Percentiles rank a stretch among this genome's conserved stretches.
Evolutionary conservation across 305 asterid species (phyloP).

Genomic region (Caryopteris hybrid): DNA sequence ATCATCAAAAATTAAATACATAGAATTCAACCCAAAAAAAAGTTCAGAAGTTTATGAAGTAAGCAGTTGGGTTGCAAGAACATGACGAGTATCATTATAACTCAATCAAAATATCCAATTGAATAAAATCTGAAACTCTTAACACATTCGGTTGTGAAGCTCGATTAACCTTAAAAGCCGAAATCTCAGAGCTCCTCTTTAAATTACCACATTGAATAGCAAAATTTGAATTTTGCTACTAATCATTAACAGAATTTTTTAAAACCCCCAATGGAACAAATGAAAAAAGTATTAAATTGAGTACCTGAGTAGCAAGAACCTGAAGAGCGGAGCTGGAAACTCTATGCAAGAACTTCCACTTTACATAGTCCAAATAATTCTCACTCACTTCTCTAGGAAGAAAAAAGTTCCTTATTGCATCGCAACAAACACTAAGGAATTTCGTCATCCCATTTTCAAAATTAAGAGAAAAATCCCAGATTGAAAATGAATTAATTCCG

Average conservation of each 20-base stretch:
- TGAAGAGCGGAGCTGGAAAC: conserved; percentile 92
- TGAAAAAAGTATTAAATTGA: background rate
- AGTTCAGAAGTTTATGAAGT: background rate
- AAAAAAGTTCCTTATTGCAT: conserved; percentile 55
- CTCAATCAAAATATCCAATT: background rate
- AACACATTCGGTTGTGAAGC: background rate
- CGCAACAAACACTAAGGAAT: conserved; percentile 37
- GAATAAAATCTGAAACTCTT: background rate
- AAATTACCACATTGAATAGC: background rate
- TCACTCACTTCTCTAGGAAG: conserved; percentile 65
- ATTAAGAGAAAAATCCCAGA: conserved; percentile 39
- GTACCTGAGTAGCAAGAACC: conserved; percentile 96
- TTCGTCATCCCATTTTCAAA: conserved; percentile 49
- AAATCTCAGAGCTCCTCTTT: background rate
- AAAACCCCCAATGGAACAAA: background rate
- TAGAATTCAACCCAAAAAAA: background rate
- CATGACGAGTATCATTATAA: background rate
- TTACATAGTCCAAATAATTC: conserved; percentile 80
- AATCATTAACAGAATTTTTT: background rate
- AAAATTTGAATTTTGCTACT: background rate
- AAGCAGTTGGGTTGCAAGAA: conserved; percentile 6
- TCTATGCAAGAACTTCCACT: conserved; percentile 93
- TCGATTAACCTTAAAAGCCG: background rate
- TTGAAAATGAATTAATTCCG: conserved; percentile 37
- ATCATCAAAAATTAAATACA: background rate